Evolutionary conservation across 345 rosid genomes (phyloP).

Genomic region (Triadica sebifera): DNA sequence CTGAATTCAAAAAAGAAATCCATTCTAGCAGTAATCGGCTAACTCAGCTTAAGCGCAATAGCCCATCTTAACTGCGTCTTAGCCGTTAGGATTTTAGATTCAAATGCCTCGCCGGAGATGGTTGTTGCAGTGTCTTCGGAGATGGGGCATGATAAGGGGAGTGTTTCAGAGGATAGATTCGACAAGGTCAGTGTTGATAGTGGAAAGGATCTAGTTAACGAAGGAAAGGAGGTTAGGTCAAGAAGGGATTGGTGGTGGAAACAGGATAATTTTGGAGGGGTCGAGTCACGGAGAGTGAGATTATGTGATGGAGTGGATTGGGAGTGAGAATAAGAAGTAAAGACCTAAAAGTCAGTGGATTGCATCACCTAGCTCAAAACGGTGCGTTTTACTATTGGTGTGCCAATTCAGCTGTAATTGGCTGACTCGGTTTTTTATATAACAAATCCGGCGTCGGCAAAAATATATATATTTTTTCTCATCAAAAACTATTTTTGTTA

Average conservation of each 20-base stretch:
- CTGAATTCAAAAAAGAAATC: too few species aligned
- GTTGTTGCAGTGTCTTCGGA: slow-evolving; percentile 38
- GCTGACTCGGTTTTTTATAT: too few species aligned
- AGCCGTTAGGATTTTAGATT: slow-evolving; percentile 38
- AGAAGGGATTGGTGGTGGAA: slow-evolving; percentile 31
- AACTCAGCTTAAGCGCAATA: too few species aligned
- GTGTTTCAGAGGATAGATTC: slow-evolving; percentile 41
- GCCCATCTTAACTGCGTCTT: too few species aligned
- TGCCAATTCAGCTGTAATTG: too few species aligned
- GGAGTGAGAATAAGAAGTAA: slow-evolving; percentile 68
- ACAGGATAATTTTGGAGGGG: slow-evolving; percentile 48
- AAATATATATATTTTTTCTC: too few species aligned
- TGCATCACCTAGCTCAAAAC: slow-evolving; percentile 35
- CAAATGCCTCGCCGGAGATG: slow-evolving; percentile 41
- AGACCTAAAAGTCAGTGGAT: slow-evolving; percentile 50
- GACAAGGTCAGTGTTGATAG: slow-evolving; percentile 21
- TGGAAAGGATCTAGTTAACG: slow-evolving; percentile 11
- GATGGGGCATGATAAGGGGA: slow-evolving; percentile 42
- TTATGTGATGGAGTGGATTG: slow-evolving; percentile 83
- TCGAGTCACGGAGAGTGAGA: slow-evolving; percentile 65
- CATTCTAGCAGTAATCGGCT: too few species aligned
- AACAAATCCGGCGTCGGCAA: too few species aligned
- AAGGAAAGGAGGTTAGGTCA: slow-evolving; percentile 17
- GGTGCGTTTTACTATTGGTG: too few species aligned
- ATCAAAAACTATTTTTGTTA: too few species aligned